Percentiles rank a stretch among this genome's conserved stretches.
Conservation (phyloP, 768 basidiomycete species). For the Lentinula edodes region DNA sequence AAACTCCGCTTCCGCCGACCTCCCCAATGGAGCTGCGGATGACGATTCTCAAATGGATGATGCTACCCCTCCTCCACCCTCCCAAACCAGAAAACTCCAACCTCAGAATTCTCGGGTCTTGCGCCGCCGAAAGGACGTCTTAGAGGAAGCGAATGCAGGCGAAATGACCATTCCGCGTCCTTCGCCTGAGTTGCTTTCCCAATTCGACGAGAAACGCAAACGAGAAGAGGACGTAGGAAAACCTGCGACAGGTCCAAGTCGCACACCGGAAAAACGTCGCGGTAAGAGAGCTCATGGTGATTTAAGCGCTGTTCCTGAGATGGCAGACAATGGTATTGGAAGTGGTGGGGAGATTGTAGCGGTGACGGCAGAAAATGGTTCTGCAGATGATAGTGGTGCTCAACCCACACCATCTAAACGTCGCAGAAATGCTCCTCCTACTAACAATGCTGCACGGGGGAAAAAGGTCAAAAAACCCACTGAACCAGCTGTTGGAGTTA, state of each 20-base stretch:
- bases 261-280: background rate
- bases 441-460: background rate
- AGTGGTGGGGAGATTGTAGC: background rate
- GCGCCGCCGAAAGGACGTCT: constrained; percentile 43
- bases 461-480: background rate
- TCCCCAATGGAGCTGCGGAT: background rate
- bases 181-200: constrained; percentile 49
- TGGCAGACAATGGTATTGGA: background rate
- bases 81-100: background rate
- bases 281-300: constrained; percentile 1
- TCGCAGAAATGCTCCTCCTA: background rate
- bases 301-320: constrained; percentile 1
- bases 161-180: constrained; percentile 40
- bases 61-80: constrained; percentile 1
- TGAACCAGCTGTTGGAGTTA: background rate
- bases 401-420: constrained; percentile 3
- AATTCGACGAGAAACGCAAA: background rate
- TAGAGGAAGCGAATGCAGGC: constrained; percentile 39
- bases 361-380: background rate
- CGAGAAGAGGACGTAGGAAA: background rate
- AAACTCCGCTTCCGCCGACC: background rate
- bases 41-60: background rate
- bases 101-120: constrained; percentile 14
- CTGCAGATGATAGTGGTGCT: background rate
- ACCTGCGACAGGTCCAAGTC: background rate